These are phyloP conservation scores for Amylocystis lapponica DNA, from an alignment of 768 basidiomycete species.

Conservation along the genomic window DNA sequence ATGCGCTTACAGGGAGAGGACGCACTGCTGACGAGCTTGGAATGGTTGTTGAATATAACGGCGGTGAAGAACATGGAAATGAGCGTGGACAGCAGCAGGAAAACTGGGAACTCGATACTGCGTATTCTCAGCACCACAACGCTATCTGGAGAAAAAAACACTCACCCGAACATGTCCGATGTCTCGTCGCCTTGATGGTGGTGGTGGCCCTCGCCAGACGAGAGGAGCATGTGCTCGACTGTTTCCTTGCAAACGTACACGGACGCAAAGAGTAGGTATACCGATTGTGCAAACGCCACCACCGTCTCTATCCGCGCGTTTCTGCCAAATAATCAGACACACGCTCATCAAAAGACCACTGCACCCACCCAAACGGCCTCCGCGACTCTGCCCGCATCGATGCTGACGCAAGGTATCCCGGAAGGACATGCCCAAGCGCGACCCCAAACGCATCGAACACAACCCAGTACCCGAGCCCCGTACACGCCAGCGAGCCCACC, in stretches of 20 bases:
- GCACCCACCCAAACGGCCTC: conserved; percentile 58
- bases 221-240: conserved; percentile 83
- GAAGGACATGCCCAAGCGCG: conserved; percentile 41
- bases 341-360: conserved; percentile 10
- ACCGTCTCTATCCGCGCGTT: conserved; percentile 65
- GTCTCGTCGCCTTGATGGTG: conserved; percentile 61
- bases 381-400: conserved; percentile 28
- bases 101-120: conserved; percentile 64
- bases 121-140: conserved; percentile 16
- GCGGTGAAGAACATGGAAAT: conserved; percentile 54
- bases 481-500: conserved; percentile 78
- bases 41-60: conserved; percentile 55
- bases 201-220: conserved; percentile 59
- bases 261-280: conserved; percentile 91
- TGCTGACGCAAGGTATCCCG: conserved; percentile 35
- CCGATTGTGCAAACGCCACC: conserved; percentile 80
- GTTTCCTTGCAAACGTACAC: conserved; percentile 98
- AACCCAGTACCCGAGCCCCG: conserved; percentile 93
- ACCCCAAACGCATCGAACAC: conserved; percentile 93
- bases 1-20: conserved; percentile 8
- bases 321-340: conserved; percentile 28
- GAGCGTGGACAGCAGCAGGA: conserved; percentile 50
- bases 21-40: conserved; percentile 59
- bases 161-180: conserved; percentile 36
- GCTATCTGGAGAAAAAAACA: conserved; percentile 1